Percentiles rank a stretch among this genome's conserved stretches.
Evolutionary conservation across 2,329 filamentous ascomycete genomes (phyloP).

Genomic region (Fusarium sublunatum): DNA sequence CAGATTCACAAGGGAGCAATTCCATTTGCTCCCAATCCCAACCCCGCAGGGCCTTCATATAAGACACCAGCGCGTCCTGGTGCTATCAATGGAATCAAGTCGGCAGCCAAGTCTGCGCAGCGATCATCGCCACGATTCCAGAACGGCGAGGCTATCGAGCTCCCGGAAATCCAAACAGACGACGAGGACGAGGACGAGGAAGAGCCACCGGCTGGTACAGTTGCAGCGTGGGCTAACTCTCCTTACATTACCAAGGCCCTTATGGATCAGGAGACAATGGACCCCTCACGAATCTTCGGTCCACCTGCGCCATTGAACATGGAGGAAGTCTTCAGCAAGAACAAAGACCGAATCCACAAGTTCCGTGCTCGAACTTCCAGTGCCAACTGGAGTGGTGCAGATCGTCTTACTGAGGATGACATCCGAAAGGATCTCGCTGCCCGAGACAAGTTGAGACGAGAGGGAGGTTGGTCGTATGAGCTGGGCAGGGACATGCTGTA

Average conservation of each 20-base stretch:
- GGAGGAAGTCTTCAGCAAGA: constrained; percentile 95
- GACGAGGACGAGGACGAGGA: constrained; percentile 86
- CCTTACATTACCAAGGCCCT: constrained; percentile 83
- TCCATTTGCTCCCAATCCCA: constrained; percentile 81
- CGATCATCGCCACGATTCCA: constrained; percentile 86
- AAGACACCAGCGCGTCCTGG: constrained; percentile 76
- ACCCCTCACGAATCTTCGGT: constrained; percentile 88
- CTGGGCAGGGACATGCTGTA: constrained; percentile 61
- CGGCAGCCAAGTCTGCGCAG: constrained; percentile 68
- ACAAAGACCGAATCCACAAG: constrained; percentile 84
- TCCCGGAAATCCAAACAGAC: constrained; percentile 96
- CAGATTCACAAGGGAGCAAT: constrained; percentile 90
- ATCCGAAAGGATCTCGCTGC: constrained; percentile 82
- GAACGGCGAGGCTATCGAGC: constrained; percentile 88
- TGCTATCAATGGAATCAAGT: constrained; percentile 59
- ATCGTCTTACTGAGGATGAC: constrained; percentile 87
- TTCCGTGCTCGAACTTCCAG: constrained; percentile 93
- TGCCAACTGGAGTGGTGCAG: constrained; percentile 90
- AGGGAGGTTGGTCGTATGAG: constrained; percentile 87
- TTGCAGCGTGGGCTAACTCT: constrained; percentile 89
- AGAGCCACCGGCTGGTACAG: constrained; percentile 61
- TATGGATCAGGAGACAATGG: constrained; percentile 83
- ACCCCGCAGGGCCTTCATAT: constrained; percentile 64
- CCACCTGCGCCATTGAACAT: constrained; percentile 89
- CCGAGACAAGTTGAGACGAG: constrained; percentile 80